Conservation (phyloP, 2,329 filamentous ascomycete genomes). For the Neurospora crassa region DNA sequence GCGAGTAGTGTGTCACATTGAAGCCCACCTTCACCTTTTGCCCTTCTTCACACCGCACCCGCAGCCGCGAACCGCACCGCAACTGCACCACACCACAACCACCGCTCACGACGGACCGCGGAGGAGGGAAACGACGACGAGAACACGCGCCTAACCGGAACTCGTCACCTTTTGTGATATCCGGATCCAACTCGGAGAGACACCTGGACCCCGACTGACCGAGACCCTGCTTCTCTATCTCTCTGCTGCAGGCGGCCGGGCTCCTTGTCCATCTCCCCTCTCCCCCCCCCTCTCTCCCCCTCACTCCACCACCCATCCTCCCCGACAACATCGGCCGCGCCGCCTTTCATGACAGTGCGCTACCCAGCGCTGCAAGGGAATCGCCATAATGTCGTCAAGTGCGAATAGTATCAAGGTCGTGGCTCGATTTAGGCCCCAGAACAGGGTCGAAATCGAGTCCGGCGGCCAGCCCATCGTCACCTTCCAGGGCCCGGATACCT, state of each 20-base stretch:
- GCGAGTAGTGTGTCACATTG: conserved; percentile 1
- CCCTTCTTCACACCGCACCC: background rate
- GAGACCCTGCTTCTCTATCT: background rate
- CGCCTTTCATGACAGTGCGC: conserved; percentile 20
- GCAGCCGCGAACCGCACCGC: background rate
- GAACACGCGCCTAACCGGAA: background rate
- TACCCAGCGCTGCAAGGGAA: conserved; percentile 19
- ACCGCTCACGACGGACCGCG: background rate
- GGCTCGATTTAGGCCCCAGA: conserved; percentile 94
- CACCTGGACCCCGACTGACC: background rate
- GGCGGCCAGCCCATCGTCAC: conserved; percentile 86
- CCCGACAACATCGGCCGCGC: background rate
- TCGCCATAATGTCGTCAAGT: conserved; percentile 41
- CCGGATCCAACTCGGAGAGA: background rate
- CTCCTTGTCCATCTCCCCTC: conserved; percentile 1
- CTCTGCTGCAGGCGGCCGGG: background rate
- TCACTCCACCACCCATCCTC: conserved; percentile 1
- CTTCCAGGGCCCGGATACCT: conserved; percentile 85
- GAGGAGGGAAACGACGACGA: background rate
- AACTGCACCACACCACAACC: background rate
- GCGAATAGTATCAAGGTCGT: conserved; percentile 75
- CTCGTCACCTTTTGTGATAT: background rate
- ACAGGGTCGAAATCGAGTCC: conserved; percentile 82
- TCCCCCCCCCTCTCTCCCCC: background rate
- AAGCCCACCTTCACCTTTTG: background rate